Conservation (phyloP, 352 stramenopile species). For the Phytophthora sansomeana region DNA sequence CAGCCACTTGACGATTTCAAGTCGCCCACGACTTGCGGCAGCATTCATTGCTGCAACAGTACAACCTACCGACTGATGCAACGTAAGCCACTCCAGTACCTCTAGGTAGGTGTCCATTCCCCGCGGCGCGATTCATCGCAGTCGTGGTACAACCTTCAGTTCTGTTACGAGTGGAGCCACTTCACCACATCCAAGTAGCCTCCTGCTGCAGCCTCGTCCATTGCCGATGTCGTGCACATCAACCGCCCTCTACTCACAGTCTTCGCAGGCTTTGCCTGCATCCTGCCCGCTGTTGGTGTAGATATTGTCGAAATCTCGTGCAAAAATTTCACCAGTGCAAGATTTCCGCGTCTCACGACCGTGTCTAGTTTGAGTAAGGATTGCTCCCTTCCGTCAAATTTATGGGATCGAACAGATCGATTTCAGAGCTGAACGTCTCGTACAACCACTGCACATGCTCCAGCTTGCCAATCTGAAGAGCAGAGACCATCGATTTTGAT, state of each 20-base stretch:
- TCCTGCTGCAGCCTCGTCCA: background rate
- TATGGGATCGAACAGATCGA: background rate
- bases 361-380: background rate
- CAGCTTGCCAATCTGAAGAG: background rate
- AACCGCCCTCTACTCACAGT: background rate
- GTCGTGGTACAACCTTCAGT: background rate
- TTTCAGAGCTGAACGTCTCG: background rate
- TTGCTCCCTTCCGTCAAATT: background rate
- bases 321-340: constrained; percentile 4
- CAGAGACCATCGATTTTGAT: background rate
- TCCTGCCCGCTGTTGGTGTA: background rate
- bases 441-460: constrained; percentile 3
- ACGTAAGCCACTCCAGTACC: background rate
- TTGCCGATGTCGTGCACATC: background rate
- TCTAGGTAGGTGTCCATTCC: background rate
- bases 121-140: background rate
- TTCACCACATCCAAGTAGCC: background rate
- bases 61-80: background rate
- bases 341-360: background rate
- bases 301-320: background rate
- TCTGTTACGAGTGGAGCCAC: background rate
- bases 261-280: background rate
- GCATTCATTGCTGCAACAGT: background rate
- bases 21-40: background rate
- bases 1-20: background rate